These are phyloP conservation scores for Exophiala aquamarina DNA, from an alignment of 2,329 filamentous ascomycete species.

Conservation along the genomic window DNA sequence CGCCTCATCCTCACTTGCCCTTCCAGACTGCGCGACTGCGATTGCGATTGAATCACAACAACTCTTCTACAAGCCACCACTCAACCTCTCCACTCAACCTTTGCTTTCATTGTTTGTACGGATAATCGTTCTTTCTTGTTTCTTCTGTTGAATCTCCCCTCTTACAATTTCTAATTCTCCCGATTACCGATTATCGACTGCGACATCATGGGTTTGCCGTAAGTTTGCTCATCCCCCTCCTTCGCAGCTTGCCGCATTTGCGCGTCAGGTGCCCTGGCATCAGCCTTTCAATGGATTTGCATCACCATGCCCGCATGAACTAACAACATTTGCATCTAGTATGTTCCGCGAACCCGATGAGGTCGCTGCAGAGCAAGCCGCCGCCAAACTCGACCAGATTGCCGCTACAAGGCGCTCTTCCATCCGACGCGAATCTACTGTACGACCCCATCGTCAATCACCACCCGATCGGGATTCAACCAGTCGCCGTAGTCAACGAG, in stretches of 20 bases:
- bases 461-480: conserved; percentile 2
- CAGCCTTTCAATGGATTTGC: conserved; percentile 4
- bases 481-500: neutral
- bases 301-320: conserved; percentile 21
- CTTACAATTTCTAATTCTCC: neutral
- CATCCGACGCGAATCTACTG: conserved; percentile 54
- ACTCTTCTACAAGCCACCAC: conserved; percentile 1
- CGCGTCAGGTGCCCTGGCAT: conserved; percentile 11
- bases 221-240: conserved; percentile 30
- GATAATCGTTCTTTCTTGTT: conserved; percentile 3
- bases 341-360: conserved; percentile 57
- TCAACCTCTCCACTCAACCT: conserved; percentile 1
- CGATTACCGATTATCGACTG: neutral
- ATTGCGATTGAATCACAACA: no score
- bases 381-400: conserved; percentile 53
- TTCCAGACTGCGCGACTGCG: no score
- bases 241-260: conserved; percentile 19
- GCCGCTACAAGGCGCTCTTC: conserved; percentile 53
- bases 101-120: conserved; percentile 1
- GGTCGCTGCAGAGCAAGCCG: conserved; percentile 41
- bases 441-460: conserved; percentile 26
- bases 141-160: conserved; percentile 16
- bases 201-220: conserved; percentile 51
- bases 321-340: conserved; percentile 31
- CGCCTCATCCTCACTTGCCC: conserved; percentile 17